Base-by-base conservation (phyloP, 164 flowering plant genomes). In the Annona cherimola region DNA sequence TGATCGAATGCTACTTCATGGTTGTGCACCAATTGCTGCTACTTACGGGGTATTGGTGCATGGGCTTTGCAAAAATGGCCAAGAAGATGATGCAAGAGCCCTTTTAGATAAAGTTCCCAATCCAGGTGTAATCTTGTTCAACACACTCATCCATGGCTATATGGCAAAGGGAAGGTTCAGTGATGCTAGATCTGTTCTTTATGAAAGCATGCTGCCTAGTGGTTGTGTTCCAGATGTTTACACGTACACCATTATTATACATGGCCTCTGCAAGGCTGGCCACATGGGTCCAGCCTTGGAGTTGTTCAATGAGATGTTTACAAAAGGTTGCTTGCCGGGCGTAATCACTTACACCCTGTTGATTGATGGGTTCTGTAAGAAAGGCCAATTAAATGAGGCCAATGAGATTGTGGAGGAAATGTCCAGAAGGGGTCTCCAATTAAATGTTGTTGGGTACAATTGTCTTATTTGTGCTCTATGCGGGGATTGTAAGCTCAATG, bases 1-100 rank as follows among this genome's bases (percentile, higher is more conserved):
- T 71, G 96, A 95, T 73, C 84, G 97, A 70, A 93, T 93, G 98
- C 81, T 84, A 75, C 76, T 80, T 43, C 86, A 86, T n/a, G 94
- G 93, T 6, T 89, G 88, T 71, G 71, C 76, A 12, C 97, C 97
- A 9, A 84, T 86, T 83, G 69, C 80, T 54, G 45, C 81, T 8
- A 90, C 98, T 43, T 95, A 87, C 75, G 96, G 94, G 16, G 69
- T 86, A 70, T 68, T 95, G 77, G 83, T 95, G 88, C 83, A 85
- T 63, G 91, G 86, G 11, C 70, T 93, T 40, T 95, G 99, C 69
- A 79, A 76, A 73, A 77, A 66, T 8, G 94, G 97, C 42, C 77
- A 67, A 69, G 85, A 93, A 57, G 87, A 87, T 45, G 90, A 89
- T 80, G 99, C 98, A 11, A 86, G 80, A 79, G 80, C 68, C 0